phyloP scores from a whole-genome alignment of 345 rosid genomes.

The Gossypium arboreum region DNA sequence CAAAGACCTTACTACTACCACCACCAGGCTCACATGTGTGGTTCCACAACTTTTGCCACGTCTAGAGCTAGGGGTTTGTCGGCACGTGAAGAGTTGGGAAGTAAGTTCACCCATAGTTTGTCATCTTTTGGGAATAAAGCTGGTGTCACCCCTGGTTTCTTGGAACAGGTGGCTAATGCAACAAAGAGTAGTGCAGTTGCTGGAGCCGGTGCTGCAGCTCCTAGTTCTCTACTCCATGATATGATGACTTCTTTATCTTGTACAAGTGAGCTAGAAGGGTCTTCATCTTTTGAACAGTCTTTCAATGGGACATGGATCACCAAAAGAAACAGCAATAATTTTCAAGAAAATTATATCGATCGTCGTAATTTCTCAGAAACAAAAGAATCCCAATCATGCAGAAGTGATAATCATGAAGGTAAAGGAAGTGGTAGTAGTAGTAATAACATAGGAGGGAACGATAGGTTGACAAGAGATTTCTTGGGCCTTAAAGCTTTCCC shows the following conservation, averaged over 20 bases:
- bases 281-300: constrained; percentile 7
- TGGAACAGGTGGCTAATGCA: constrained; percentile 16
- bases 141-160: constrained; percentile 22
- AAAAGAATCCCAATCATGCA: constrained; percentile 3
- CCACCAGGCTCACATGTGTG: constrained; percentile 39
- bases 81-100: constrained; percentile 35
- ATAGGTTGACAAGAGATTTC: constrained; percentile 53
- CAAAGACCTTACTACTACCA: background rate
- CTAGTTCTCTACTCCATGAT: constrained; percentile 28
- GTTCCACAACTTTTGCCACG: constrained; percentile 29
- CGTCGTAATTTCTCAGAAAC: background rate
- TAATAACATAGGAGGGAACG: constrained; percentile 11
- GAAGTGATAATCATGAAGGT: constrained; percentile 3
- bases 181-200: constrained; percentile 1
- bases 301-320: constrained; percentile 4
- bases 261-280: background rate
- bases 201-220: constrained; percentile 11
- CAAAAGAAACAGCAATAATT: background rate
- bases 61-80: constrained; percentile 26
- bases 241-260: constrained; percentile 15
- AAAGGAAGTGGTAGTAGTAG: background rate
- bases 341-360: background rate
- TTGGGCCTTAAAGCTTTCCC: constrained; percentile 48
- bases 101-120: constrained; percentile 26
- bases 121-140: constrained; percentile 39